Evolutionary conservation across 345 rosid genomes (phyloP), one percentile per base, ranked within the genome.

Genomic region (Fremontodendron californicum): DNA sequence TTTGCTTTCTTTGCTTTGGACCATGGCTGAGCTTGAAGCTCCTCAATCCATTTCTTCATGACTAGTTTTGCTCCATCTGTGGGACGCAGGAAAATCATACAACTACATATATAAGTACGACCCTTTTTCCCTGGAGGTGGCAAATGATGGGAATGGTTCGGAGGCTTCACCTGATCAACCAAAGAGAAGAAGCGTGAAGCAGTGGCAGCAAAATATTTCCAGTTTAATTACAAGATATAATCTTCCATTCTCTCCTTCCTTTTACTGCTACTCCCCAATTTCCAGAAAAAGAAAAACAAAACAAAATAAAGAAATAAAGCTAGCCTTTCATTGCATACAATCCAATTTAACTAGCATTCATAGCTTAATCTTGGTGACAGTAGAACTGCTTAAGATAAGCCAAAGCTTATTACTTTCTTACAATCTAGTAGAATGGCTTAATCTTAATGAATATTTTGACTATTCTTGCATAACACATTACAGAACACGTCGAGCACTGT

Each of bases 111-210:
- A 63, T 96, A 96, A 67, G 99, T 74, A 60, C 96, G 90, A 39
- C 99, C 99, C 55, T 92, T 93, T 78, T 90, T 89, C 29, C 98
- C 96, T 3, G 99, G 98, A 78, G 97, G 94, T 40, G 99, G 99
- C 79, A 96, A 86, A 79, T 82, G 93, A 82, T 92, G 93, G 77
- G 94, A 91, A 80, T 93, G 98, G 80, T 93, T 74, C 71, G 88
- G 83, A 72, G 97, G 94, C 88, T 96, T 96, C 82, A 91, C 92
- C 99, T 96, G 88, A 27, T 73, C 31, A 73, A 63, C 78, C 81
- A 84, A 79, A 80, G 29, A 60, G 21, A 63, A 79, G 73, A 5
- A 33, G 21, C 5, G 55, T 57, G n/a, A 2, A 5, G 46, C 42
- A 55, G n/a, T 4, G 45, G 31, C 57, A 39, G 25, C 67, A 72